Base-by-base conservation (phyloP, 805 yeast species). In the Tetrapisispora iriomotensis region DNA sequence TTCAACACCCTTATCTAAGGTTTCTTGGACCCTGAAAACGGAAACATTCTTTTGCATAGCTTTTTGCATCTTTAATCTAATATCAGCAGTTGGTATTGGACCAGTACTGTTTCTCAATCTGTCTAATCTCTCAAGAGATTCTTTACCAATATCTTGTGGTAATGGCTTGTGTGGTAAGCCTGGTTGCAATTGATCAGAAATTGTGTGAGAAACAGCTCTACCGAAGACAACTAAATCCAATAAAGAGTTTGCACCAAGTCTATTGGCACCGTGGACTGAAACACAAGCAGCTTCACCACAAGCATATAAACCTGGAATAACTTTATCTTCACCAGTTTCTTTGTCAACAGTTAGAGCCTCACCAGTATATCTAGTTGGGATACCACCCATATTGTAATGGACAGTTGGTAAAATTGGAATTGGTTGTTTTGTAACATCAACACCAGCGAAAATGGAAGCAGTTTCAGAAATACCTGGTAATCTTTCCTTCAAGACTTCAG, bases 231-330 rank as follows among this genome's bases (percentile, higher is more conserved):
- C 98, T 64, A 90, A 72, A 68, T 90, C 98, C 57, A 90, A 77
- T 56, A 90, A 72, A 9, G 98, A 92, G 77, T 90, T 90, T 50
- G 98, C 98, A 66, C 98, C 98, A 53, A 90, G 75, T 74, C 98
- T 87, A 77, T 90, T 90, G 47, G 98, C 98, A 70, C 98, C 98
- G 63, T 90, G 98, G 44, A 90, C 98, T 26, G 96, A 87, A 46
- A 95, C 97, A 76, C 96, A 90, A 33, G 96, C 98, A 50, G 94
- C 88, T 72, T 90, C 98, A 74, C 98, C 98, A 72, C 96, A 87
- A 13, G 98, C 96, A 64, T 77, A 74, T 53, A 90, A 74, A 58
- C 98, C 98, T 58, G 90, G 92, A 46, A 90, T 92, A 51, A 82
- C 77, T 60, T 74, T 77, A 64, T 92, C 98, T 57, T 90, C 78